phyloP scores from a whole-genome alignment of 2,329 filamentous ascomycete species.

The Dactylellina sp. region DNA sequence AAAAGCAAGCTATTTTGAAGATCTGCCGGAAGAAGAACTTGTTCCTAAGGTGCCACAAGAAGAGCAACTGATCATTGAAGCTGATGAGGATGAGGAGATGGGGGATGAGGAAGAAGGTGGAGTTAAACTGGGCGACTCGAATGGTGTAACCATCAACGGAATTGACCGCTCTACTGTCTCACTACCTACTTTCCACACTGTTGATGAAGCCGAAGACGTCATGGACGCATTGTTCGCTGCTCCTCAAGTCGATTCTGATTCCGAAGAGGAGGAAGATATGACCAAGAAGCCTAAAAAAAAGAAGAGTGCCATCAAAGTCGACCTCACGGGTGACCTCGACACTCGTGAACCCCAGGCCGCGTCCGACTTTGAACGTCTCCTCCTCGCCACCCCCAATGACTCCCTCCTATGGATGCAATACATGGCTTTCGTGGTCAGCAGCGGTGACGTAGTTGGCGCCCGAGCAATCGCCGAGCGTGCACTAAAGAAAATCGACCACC shows the following conservation, averaged over 20 bases:
- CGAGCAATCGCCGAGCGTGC: slow-evolving; percentile 91
- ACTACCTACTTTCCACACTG: slow-evolving; percentile 76
- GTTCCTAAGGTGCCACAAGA: slow-evolving; percentile 63
- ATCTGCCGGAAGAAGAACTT: slow-evolving; percentile 69
- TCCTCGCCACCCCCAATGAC: slow-evolving; percentile 92
- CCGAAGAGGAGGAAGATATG: slow-evolving; percentile 66
- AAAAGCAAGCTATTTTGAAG: slow-evolving; percentile 89
- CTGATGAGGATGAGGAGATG: slow-evolving; percentile 66
- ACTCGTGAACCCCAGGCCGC: slow-evolving; percentile 86
- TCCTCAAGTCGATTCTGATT: slow-evolving; percentile 67
- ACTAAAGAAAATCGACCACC: slow-evolving; percentile 87
- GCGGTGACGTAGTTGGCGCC: slow-evolving; percentile 88
- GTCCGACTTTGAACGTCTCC: slow-evolving; percentile 91
- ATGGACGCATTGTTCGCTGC: slow-evolving; percentile 69
- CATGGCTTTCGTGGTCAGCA: slow-evolving; percentile 97
- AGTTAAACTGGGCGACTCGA: slow-evolving; percentile 61
- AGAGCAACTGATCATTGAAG: slow-evolving; percentile 61
- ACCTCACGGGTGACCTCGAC: slow-evolving; percentile 92
- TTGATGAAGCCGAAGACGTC: slow-evolving; percentile 78
- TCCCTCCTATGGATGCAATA: slow-evolving; percentile 94
- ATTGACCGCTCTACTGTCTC: slow-evolving; percentile 62
- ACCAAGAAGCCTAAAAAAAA: slow-evolving; percentile 79
- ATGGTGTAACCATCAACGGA: slow-evolving; percentile 61
- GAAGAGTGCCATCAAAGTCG: slow-evolving; percentile 82
- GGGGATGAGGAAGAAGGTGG: slow-evolving; percentile 64